Evolutionary conservation across 805 yeast genomes (phyloP).

Genomic region (Suhomyces emberorum): DNA sequence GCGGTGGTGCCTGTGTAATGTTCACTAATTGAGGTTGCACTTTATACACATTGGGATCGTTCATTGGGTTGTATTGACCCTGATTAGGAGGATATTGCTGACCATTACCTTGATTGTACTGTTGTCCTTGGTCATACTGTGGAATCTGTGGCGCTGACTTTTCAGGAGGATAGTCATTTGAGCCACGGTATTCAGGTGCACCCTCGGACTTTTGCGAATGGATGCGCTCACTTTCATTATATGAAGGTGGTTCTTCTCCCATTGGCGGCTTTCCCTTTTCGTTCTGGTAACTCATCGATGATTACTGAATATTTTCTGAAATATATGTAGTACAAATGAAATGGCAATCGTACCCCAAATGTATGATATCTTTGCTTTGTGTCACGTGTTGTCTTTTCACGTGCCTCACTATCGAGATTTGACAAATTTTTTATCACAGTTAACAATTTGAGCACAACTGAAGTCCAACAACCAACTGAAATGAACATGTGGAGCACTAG

Average conservation of each 20-base stretch:
- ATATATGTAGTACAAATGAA: no score
- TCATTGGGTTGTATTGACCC: constrained; percentile 1
- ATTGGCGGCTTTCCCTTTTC: not conserved
- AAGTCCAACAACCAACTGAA: no score
- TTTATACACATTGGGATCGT: constrained; percentile 24
- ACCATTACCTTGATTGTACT: not conserved
- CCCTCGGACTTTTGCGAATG: not conserved
- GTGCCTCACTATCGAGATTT: not conserved
- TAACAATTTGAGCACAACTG: not conserved
- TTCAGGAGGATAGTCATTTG: not conserved
- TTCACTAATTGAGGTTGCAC: constrained; percentile 35
- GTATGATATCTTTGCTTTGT: not conserved
- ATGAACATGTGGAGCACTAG: no score
- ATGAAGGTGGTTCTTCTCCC: constrained; percentile 6
- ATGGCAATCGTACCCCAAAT: not conserved
- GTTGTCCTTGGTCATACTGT: not conserved
- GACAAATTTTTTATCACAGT: not conserved
- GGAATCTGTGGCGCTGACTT: not conserved
- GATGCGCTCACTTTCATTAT: constrained; percentile 1
- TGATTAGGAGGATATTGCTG: not conserved
- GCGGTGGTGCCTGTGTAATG: constrained; percentile 35
- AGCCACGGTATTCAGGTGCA: not conserved
- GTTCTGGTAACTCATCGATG: not conserved
- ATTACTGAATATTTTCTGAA: no score
- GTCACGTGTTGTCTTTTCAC: not conserved